Base-by-base conservation (phyloP, 2,329 filamentous ascomycete genomes). In the Colletotrichum falcatum region DNA sequence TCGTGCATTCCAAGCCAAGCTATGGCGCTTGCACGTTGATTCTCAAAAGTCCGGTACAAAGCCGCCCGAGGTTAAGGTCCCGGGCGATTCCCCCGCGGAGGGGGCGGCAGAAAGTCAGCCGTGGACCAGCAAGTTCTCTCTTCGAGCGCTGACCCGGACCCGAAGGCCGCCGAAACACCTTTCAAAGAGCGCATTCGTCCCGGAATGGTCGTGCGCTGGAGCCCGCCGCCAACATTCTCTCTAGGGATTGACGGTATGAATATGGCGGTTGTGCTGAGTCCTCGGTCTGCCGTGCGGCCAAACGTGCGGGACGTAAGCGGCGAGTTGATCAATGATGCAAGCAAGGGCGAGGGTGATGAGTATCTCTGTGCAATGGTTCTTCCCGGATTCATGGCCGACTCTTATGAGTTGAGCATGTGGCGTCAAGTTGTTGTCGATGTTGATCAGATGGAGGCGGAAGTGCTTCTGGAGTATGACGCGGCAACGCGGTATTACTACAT, bases 11-110 rank as follows among this genome's bases (percentile, higher is more conserved):
- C 78, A 80, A 18, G 70, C 76, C 28, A 85, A 84, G 67, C 74
- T 85, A 0, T 85, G 83, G 83, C 75, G 77, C 23, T 66, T 83
- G 48, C 82, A 84, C 55, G 74, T 83, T 12, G 82, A 85, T 66
- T 82, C 81, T 1, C 76, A 78, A 35, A 74, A 66, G 72, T 9
- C 65, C 39, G 49, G 37, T 61, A 23, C 28, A 16, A 61, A 59
- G 4, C 23, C 37, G 44, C n/a, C 53, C 1, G 23, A 68, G 30
- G 6, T 8, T 2, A 51, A 26, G 35, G n/a, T 5, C 26, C 18
- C 56, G 16, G 42, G 11, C 7, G 49, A 37, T 12, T 11, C 39
- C 12, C 5, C 12, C 33, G 11, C 16, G 3, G 48, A 56, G 7
- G 20, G 35, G 30, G 23, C 9, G 48, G 33, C 5, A 23, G 28